Conservation (phyloP, 306 rosid species). For the apple (Malus domestica) region DNA sequence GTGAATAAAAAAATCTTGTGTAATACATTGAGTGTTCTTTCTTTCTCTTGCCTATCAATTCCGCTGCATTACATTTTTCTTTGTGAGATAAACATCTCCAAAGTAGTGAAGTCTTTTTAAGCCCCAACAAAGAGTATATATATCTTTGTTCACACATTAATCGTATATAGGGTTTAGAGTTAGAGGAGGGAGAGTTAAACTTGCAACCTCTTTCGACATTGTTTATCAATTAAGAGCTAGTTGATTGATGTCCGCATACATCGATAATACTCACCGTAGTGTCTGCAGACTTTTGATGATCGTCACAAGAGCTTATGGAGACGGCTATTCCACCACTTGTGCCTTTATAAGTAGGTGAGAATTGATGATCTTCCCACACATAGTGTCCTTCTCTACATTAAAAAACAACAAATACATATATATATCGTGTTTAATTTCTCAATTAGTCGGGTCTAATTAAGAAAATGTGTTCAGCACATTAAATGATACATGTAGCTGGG, state of each 20-base stretch:
- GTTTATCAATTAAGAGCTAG: not conserved
- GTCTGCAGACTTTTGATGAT: slow-evolving; percentile 26
- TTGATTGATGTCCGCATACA: not conserved
- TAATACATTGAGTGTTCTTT: no score
- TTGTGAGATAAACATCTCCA: no score
- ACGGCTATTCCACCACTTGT: slow-evolving; percentile 33
- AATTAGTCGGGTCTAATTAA: not conserved
- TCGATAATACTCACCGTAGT: slow-evolving; percentile 34
- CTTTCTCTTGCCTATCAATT: no score
- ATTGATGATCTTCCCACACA: slow-evolving; percentile 31
- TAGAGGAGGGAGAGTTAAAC: no score
- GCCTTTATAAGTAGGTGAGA: slow-evolving; percentile 23
- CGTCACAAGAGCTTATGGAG: slow-evolving; percentile 39
- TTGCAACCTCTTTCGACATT: no score
- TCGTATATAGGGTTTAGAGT: no score
- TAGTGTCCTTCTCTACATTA: slow-evolving; percentile 23
- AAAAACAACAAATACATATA: not conserved
- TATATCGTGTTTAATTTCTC: not conserved
- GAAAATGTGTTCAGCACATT: not conserved
- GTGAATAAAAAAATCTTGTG: no score
- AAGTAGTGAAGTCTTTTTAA: no score
- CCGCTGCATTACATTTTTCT: no score
- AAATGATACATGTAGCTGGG: not conserved
- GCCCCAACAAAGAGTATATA: no score
- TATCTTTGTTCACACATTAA: not conserved